Conservation (phyloP, 495 filamentous ascomycete species). For the Copromyces sp. region DNA sequence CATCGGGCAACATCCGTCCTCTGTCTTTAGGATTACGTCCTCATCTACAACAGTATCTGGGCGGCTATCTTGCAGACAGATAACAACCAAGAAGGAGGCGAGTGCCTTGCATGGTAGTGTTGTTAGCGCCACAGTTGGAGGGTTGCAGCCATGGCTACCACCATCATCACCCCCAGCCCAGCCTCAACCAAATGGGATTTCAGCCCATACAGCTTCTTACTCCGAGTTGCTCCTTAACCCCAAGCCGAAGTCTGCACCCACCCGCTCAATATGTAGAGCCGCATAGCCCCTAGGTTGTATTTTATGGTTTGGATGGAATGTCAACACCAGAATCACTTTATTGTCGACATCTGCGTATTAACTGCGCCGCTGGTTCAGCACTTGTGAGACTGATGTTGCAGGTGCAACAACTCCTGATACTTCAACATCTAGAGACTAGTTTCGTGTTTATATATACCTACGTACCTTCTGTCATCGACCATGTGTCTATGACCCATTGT, state of each 20-base stretch:
- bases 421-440: neutral
- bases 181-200: neutral
- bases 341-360: neutral
- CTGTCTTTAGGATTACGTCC: neutral
- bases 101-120: neutral
- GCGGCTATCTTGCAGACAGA: neutral
- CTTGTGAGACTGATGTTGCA: neutral
- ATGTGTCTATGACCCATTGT: neutral
- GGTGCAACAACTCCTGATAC: neutral
- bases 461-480: neutral
- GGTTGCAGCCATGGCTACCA: neutral
- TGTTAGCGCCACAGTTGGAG: neutral
- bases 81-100: neutral
- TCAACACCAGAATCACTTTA: neutral
- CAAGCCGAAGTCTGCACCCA: neutral
- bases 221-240: neutral
- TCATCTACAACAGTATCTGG: neutral
- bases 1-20: neutral
- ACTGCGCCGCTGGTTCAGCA: neutral
- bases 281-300: neutral
- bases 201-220: neutral
- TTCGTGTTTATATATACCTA: neutral
- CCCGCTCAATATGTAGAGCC: neutral
- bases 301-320: neutral
- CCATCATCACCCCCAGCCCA: neutral